Base-by-base conservation (phyloP, 306 rosid species). In the Oxytropis ochrocephala region DNA sequence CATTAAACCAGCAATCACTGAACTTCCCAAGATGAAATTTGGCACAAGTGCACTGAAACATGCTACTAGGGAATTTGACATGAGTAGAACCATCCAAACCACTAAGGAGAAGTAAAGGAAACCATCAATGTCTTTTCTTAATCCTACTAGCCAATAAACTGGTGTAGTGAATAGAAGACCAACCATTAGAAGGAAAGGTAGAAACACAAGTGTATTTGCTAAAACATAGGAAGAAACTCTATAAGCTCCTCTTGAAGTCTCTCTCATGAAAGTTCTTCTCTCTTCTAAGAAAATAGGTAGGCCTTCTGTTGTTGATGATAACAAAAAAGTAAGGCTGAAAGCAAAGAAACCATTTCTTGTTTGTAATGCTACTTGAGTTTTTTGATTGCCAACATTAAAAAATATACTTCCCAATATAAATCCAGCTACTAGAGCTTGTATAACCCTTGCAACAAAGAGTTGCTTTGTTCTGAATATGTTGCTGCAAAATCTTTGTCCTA, bases 1-100 rank as follows among this genome's bases (percentile, higher is more conserved):
- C 96, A 94, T 91, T 67, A 94, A 69, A 53, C 99, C 99, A 13
- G 99, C 68, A 61, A 94, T 89, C 64, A 91, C 79, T 2, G 99
- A 91, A 55, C 81, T 84, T 21, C 99, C 99, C 62, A 91, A 82
- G 80, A 94, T 91, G 89, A 93, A 94, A 80, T 91, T 85, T 13
- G 99, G 99, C 59, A 94, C 96, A 0, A 94, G 87, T 74, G 95
- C 95, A 60, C 97, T 91, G 84, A 91, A 94, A 83, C 97, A 91
- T 4, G 99, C 94, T 35, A 90, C 97, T 2, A 90, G 86, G 51
- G 98, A 90, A 67, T 88, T 90, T 0, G 98, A 93, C 91, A 82
- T 86, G 67, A 86, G 77, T 56, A 88, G 72, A 30, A 90, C 91
- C 80, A 84, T 56, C 91, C 95, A 90, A 60, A 87, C 90, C 77